Evolutionary conservation across 1,284 basidiomycete species (phyloP).

Genomic region (Lentinula novae-zelandiae): DNA sequence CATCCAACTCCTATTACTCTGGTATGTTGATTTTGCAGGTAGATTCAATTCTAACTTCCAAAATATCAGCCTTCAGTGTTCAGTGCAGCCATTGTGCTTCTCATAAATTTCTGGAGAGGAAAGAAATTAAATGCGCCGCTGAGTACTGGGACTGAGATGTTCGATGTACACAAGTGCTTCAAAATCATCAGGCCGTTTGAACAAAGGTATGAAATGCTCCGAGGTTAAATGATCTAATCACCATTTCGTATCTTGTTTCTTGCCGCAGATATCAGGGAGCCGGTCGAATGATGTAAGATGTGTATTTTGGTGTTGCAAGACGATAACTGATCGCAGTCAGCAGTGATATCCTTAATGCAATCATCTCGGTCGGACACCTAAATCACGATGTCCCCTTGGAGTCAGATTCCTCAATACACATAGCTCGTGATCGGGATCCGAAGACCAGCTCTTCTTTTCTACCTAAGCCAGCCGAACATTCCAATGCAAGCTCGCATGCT

Average conservation of each 20-base stretch:
- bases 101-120: slow-evolving; percentile 12
- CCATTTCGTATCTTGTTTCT: background rate
- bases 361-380: slow-evolving; percentile 6
- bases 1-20: slow-evolving; percentile 6
- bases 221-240: background rate
- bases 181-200: slow-evolving; percentile 2
- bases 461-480: background rate
- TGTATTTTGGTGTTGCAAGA: background rate
- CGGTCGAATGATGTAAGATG: slow-evolving; percentile 8
- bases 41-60: background rate
- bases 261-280: slow-evolving; percentile 2
- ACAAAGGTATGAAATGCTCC: background rate
- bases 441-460: background rate
- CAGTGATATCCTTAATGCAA: slow-evolving; percentile 6
- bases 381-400: too few relatives aligned
- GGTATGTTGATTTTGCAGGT: slow-evolving; percentile 12
- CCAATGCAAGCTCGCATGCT: background rate
- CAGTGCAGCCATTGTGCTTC: slow-evolving; percentile 9
- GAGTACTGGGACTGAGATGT: slow-evolving; percentile 7
- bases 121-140: background rate
- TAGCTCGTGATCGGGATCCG: background rate
- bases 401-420: background rate
- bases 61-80: slow-evolving; percentile 4
- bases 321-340: background rate
- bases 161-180: slow-evolving; percentile 13